Evolutionary conservation across 352 stramenopile genomes (phyloP), one percentile per base, ranked within the genome.

Genomic region (Phytophthora citrophthora): DNA sequence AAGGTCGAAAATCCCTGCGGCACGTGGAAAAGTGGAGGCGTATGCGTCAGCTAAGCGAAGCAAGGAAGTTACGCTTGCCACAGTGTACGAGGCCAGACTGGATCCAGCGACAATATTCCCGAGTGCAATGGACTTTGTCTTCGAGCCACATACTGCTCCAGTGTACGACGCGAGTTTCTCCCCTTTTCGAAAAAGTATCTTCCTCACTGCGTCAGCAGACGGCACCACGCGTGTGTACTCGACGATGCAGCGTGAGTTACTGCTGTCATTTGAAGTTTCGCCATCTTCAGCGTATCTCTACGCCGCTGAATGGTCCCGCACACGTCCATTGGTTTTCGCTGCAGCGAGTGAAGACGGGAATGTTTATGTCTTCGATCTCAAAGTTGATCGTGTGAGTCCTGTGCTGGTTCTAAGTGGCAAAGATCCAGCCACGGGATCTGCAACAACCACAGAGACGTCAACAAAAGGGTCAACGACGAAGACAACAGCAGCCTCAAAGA

Each of bases 121-220:
- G 10, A 87, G 69, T 32, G 86, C 78, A 20, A 83, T 89, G 61
- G 81, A 92, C 68, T 95, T 95, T 52, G 70, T 80, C 29, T 94
- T 93, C 45, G 82, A 90, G 13, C 40, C 65, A 18, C 90, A 96
- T 46, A 74, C 69, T 5, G 88, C 86, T 6, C 86, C 90, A 3
- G 86, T 97, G 23, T 91, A 93, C 64, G 85, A 83, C 46, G 70
- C 89, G 31, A 77, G 79, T 34, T 96, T 91, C 46, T 96, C 87
- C 27, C 88, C 88, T 1, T 97, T 96, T 46, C 81, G 88, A 56
- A 88, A 91, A 41, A 89, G 79, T 45, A 32, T 96, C 15, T 93
- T 95, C 50, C 71, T 95, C 29, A 87, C 85, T 6, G 87, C 74
- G 41, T 92, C 86, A 2, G 82, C 81, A 6, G 90, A 97, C 57